phyloP scores from a whole-genome alignment of 1,139 yeast species.

The Kluyveromyces sp. region DNA sequence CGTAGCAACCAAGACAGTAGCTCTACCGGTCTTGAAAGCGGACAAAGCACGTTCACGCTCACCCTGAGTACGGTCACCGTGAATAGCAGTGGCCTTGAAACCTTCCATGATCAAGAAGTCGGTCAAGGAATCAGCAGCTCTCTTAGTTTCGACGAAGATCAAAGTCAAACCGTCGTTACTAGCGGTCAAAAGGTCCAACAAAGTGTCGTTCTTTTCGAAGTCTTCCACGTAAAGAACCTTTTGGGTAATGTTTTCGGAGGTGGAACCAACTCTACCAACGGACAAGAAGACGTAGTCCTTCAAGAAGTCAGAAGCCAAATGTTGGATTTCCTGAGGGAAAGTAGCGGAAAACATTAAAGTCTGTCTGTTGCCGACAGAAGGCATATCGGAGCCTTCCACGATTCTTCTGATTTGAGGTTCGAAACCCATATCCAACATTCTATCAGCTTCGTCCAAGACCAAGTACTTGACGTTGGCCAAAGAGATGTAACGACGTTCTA shows the following conservation, averaged over 20 bases:
- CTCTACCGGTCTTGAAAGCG: slow-evolving; percentile 53
- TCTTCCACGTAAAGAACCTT: slow-evolving; percentile 90
- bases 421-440: slow-evolving; percentile 99
- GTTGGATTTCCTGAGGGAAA: slow-evolving; percentile 95
- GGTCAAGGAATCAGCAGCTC: slow-evolving; percentile 95
- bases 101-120: slow-evolving; percentile 85
- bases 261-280: slow-evolving; percentile 97
- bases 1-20: slow-evolving; percentile 74
- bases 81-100: slow-evolving; percentile 96
- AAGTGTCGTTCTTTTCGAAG: slow-evolving; percentile 85
- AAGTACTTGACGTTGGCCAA: slow-evolving; percentile 84
- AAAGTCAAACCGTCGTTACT: slow-evolving; percentile 72
- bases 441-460: slow-evolving; percentile 97
- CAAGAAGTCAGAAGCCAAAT: slow-evolving; percentile 94
- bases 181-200: slow-evolving; percentile 80
- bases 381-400: slow-evolving; percentile 97
- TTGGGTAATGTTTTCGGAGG: slow-evolving; percentile 96
- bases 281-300: slow-evolving; percentile 92
- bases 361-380: slow-evolving; percentile 83
- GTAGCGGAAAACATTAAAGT: slow-evolving; percentile 98
- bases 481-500: slow-evolving; percentile 91
- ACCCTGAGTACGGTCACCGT: slow-evolving; percentile 96
- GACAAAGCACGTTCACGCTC: slow-evolving; percentile 95
- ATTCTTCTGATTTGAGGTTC: slow-evolving; percentile 99
- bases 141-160: slow-evolving; percentile 95